Base-by-base conservation (phyloP, 2,329 filamentous ascomycete species). In the Balansia obtecta region DNA sequence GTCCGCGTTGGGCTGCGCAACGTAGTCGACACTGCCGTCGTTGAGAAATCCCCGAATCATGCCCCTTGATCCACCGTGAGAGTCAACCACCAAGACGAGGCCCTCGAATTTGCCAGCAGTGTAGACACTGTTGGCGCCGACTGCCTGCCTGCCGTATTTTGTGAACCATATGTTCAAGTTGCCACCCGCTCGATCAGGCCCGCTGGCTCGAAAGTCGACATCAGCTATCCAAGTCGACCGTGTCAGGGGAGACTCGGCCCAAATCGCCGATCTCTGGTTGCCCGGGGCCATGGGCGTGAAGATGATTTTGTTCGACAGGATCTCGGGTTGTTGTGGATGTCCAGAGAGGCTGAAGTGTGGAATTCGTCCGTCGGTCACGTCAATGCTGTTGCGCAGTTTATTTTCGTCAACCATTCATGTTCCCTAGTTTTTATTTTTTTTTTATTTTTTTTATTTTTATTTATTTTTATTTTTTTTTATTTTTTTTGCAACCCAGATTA, bases 121-220 rank as follows among this genome's bases (percentile, higher is more conserved):
- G 69, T 96, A 95, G 58, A 95, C 80, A 67, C 87, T 94, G 56
- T 80, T 77, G 22, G 82, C 77, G 50, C 82, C 83, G 50, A 95
- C 72, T 32, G 74, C 72, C 53, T 75, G 68, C 57, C 79, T 70
- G 33, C 86, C 85, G 53, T 86, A 77, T 58, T 80, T 82, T 48
- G 80, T 83, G 62, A 94, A 88, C 93, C 93, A 98, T 60, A 98
- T 76, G 68, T 97, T 91, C 58, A 98, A 72, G 68, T 94, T 96
- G 46, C 93, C 93, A 52, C 84, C 82, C 47, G 83, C 88, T 58
- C 87, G 76, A 63, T 97, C 93, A 55, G 85, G 84, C 8, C 93
- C 93, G 54, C 80, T 88, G 48, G 83, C 87, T 57, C 93, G 81
- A 68, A 98, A 96, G 62, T 93, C 84, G 58, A 97, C 75, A 61